phyloP scores from a whole-genome alignment of 1,284 basidiomycete genomes.

The Leccinum cinnamomeum region DNA sequence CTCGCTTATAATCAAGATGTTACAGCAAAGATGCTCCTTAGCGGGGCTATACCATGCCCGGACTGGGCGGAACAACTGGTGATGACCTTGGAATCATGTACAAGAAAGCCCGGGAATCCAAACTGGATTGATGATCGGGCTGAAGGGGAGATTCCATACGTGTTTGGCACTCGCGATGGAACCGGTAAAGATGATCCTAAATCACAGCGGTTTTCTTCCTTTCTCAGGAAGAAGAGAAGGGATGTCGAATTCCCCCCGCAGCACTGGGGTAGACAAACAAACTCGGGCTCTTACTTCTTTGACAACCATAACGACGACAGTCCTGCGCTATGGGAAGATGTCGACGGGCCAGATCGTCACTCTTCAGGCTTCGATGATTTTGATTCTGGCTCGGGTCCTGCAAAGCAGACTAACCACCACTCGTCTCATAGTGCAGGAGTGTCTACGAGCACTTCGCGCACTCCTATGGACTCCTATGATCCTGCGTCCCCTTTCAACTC shows the following conservation, averaged over 20 bases:
- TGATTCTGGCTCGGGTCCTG: constrained; percentile 39
- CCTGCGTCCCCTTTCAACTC: constrained; percentile 39
- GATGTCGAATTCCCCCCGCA: constrained; percentile 56
- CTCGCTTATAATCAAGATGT: constrained; percentile 78
- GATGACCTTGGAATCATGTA: constrained; percentile 70
- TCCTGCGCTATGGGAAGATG: constrained; percentile 13
- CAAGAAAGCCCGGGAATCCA: constrained; percentile 65
- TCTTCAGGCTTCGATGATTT: constrained; percentile 30
- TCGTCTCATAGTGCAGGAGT: constrained; percentile 23
- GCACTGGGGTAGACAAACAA: constrained; percentile 56
- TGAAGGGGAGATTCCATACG: constrained; percentile 47
- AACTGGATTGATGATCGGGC: constrained; percentile 63
- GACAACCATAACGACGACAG: constrained; percentile 33
- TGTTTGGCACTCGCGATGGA: constrained; percentile 48
- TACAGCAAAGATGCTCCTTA: constrained; percentile 76
- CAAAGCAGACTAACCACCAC: constrained; percentile 25
- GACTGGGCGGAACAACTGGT: constrained; percentile 76
- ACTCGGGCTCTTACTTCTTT: constrained; percentile 55
- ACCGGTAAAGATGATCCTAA: constrained; percentile 39
- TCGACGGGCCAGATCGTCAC: constrained; percentile 6
- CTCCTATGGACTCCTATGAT: constrained; percentile 25
- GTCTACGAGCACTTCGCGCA: constrained; percentile 11
- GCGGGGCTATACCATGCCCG: constrained; percentile 72
- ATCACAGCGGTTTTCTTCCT: constrained; percentile 37
- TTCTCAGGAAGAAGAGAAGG: constrained; percentile 54